Percentiles rank a stretch among this genome's conserved stretches.
phyloP scores from a whole-genome alignment of 2,329 filamentous ascomycete genomes.

The Diaporthe aspalathi region DNA sequence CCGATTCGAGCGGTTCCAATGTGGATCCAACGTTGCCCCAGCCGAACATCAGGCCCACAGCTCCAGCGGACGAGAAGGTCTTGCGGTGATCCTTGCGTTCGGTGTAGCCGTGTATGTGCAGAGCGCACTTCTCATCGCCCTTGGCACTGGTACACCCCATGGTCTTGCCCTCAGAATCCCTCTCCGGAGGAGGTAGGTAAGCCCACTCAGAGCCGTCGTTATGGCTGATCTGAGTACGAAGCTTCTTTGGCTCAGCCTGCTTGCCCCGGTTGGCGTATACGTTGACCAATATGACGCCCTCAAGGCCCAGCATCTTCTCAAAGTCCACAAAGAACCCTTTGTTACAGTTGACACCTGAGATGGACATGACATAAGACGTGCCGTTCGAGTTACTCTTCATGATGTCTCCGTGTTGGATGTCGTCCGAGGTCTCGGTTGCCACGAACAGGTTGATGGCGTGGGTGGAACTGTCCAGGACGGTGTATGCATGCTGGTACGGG shows the following conservation, averaged over 20 bases:
- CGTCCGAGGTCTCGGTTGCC: constrained; percentile 74
- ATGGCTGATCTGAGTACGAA: constrained; percentile 93
- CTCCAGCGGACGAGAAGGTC: constrained; percentile 88
- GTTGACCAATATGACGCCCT: constrained; percentile 91
- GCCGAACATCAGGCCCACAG: constrained; percentile 90
- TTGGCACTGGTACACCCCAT: constrained; percentile 78
- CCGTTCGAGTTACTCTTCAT: constrained; percentile 99
- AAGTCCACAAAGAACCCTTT: constrained; percentile 86
- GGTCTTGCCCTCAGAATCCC: constrained; percentile 76
- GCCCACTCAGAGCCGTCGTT: constrained; percentile 94
- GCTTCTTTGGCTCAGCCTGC: constrained; percentile 76
- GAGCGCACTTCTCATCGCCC: constrained; percentile 72
- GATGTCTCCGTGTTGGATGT: constrained; percentile 82
- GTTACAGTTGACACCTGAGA: constrained; percentile 85
- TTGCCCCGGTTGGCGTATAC: constrained; percentile 80
- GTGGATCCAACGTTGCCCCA: constrained; percentile 87
- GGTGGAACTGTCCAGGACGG: constrained; percentile 92
- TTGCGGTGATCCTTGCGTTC: constrained; percentile 85
- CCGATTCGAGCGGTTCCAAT: constrained; percentile 75
- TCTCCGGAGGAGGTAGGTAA: constrained; percentile 76
- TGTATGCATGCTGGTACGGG: constrained; percentile 84
- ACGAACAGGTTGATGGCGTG: constrained; percentile 96
- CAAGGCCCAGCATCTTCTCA: constrained; percentile 92
- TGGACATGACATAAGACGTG: constrained; percentile 90
- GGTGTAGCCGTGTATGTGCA: constrained; percentile 96